Base-by-base conservation (phyloP, 768 basidiomycete genomes). In the Cyclocybe aegerita region DNA sequence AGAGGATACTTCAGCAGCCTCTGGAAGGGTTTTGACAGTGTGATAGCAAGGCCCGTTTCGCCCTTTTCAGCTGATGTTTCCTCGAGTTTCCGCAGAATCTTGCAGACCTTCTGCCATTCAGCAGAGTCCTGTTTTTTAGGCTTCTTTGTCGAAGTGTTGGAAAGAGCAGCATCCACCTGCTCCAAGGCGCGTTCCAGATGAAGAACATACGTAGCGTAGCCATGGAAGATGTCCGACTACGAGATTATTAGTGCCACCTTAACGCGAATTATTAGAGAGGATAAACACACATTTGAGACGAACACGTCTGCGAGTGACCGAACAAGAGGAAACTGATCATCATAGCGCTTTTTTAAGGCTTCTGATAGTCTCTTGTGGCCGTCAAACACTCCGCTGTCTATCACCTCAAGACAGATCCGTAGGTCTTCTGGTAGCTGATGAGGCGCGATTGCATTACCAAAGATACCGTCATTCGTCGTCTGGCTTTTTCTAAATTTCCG, bases 21-120 rank as follows among this genome's bases (percentile, higher is more conserved):
- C 64, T 98, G 96, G 73, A 99, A 97, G 2, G 97, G 96, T 66
- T 98, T 98, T 14, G 93, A 95, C 8, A 98, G 76, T 0, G 92
- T 92, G 65, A 99, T 99, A 33, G 93, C 89, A 48, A 99, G 77
- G 2, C 94, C 93, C 1, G 92, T 94, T 72, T 98, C 96, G 50
- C 93, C 95, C 62, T 88, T 88, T 49, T 91, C 90, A 40, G 77
- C 76, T 1, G 96, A 92, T 17, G 71, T 70, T 58, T 86, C 82
- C 68, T 99, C 97, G 12, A 97, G 76, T 41, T 79, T 81, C 61
- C 85, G 86, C 43, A 93, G 68, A 48, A 80, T 78, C 57, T 82
- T 82, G 72, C 88, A 86, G 36, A 90, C 80, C 63, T 84, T 88
- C 53, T 86, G 70, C 85, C 90, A 89, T 54, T 90, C 86, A 9